A percentile compares a stretch with the other conserved stretches of the same genome.
Conservation (phyloP, 1,284 basidiomycete species). For the Trichosporon sp. region DNA sequence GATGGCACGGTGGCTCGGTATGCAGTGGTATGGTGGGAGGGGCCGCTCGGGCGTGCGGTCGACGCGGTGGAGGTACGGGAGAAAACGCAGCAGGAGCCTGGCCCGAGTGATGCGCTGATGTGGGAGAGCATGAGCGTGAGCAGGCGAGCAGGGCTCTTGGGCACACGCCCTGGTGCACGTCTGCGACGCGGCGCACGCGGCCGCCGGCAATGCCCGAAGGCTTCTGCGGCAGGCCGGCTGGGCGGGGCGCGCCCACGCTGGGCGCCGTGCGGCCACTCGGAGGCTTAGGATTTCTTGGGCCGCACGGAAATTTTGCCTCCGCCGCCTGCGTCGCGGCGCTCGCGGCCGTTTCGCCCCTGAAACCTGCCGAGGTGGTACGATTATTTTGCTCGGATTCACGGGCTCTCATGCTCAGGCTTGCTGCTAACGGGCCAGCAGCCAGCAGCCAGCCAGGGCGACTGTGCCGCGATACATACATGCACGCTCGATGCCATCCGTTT, state of each 20-base stretch:
- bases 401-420: neutral
- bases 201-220: constrained; percentile 4
- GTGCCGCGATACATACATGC: neutral
- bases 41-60: too few species aligned
- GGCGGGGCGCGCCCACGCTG: too few species aligned
- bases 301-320: neutral
- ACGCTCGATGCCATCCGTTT: neutral
- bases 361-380: constrained; percentile 4
- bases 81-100: neutral
- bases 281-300: neutral
- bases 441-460: neutral
- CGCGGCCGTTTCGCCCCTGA: neutral
- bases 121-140: neutral
- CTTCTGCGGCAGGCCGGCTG: neutral
- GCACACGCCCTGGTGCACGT: neutral
- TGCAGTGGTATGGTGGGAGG: neutral
- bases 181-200: neutral
- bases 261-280: too few species aligned
- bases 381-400: constrained; percentile 1
- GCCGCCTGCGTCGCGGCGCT: neutral
- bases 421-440: neutral
- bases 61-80: neutral
- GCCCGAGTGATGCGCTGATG: neutral
- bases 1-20: neutral
- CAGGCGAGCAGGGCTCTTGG: neutral